These are phyloP conservation scores for Lasiodiplodia citricola DNA, from an alignment of 2,329 filamentous ascomycete genomes.

Conservation along the genomic window DNA sequence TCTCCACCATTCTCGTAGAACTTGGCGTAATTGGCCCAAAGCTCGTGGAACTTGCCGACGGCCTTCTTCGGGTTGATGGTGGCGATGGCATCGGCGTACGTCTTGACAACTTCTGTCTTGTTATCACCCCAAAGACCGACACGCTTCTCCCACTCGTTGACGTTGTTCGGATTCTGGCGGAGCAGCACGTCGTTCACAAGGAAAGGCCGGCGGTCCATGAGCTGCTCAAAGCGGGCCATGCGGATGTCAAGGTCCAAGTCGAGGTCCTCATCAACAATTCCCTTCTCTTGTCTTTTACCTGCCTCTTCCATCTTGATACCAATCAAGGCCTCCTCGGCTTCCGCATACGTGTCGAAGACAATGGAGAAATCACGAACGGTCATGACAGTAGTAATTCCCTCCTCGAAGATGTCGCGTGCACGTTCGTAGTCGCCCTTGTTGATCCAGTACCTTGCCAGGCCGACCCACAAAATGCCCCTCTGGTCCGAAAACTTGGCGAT, in stretches of 20 bases:
- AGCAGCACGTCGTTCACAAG: conserved; percentile 94
- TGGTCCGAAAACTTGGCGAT: conserved; percentile 92
- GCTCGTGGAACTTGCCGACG: conserved; percentile 87
- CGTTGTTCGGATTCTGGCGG: conserved; percentile 94
- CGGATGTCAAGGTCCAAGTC: conserved; percentile 95
- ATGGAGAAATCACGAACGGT: conserved; percentile 97
- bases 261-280: conserved; percentile 76
- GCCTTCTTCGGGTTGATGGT: conserved; percentile 95
- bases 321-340: conserved; percentile 97
- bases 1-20: conserved; percentile 93
- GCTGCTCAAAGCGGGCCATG: conserved; percentile 96
- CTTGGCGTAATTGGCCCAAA: conserved; percentile 97
- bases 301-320: conserved; percentile 89
- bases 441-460: conserved; percentile 95
- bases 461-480: conserved; percentile 91
- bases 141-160: conserved; percentile 95
- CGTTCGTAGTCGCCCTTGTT: conserved; percentile 90
- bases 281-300: conserved; percentile 77
- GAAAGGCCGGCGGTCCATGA: conserved; percentile 97
- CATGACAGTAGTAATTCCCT: conserved; percentile 97
- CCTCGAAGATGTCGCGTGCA: conserved; percentile 91
- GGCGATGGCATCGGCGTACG: conserved; percentile 92
- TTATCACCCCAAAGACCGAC: conserved; percentile 97
- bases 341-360: conserved; percentile 93
- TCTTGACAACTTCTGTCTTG: conserved; percentile 86